A percentile compares a stretch with the other conserved stretches of the same genome.
phyloP scores from a whole-genome alignment of 495 filamentous ascomycete species.

The Sordaria brevicollis region DNA sequence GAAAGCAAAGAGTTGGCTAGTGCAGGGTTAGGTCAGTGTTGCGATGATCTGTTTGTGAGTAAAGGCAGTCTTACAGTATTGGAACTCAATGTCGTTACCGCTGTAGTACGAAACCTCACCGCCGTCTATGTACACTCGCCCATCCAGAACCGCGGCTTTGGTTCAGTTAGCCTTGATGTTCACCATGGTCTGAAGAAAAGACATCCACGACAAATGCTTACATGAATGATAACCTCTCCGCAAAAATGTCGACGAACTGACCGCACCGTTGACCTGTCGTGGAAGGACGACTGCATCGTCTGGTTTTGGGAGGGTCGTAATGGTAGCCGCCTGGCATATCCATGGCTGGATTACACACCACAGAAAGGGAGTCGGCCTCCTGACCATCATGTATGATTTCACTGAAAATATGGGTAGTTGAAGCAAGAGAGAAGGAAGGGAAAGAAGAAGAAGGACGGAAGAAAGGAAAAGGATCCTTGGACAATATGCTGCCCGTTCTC shows the following conservation, averaged over 20 bases:
- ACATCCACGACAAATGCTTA: neutral
- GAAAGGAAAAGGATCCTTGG: neutral
- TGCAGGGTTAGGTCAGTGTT: neutral
- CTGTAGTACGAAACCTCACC: conserved; percentile 12
- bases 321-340: neutral
- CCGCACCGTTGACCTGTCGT: conserved; percentile 11
- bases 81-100: conserved; percentile 1
- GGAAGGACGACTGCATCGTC: neutral
- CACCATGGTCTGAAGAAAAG: neutral
- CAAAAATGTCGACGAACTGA: conserved; percentile 7
- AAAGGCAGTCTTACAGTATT: conserved; percentile 9
- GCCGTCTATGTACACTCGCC: conserved; percentile 16
- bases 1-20: conserved; percentile 13
- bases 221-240: conserved; percentile 17
- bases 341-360: neutral
- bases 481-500: neutral
- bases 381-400: neutral
- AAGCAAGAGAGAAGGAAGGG: neutral
- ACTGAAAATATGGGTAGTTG: neutral
- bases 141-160: conserved; percentile 11
- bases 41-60: neutral
- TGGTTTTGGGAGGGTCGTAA: neutral
- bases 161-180: neutral
- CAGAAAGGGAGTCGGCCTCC: neutral
- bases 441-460: neutral